Evolutionary conservation across 2,329 filamentous ascomycete genomes (phyloP), one percentile per base, ranked within the genome.

Genomic region (Escovopsis sp.): DNA sequence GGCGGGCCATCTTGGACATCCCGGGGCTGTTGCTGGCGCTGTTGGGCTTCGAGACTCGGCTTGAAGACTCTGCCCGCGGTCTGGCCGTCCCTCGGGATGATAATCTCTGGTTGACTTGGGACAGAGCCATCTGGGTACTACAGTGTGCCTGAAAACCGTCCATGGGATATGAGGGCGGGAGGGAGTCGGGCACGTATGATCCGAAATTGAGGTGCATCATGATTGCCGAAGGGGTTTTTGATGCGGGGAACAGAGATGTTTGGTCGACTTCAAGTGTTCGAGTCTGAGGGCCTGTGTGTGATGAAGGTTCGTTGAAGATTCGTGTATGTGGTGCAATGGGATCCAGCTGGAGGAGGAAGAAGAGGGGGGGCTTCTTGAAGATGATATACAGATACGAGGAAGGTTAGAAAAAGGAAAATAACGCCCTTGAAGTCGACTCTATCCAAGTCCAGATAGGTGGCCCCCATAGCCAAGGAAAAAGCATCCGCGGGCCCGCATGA

Each of bases 21-120:
- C 73, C 66, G 12, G 78, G 79, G 53, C 79, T 83, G 56, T 72
- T 81, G 61, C 65, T 80, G 43, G 76, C 68, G 54, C 76, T 81
- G 43, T 60, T 69, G 12, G 76, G 73, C 54, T 83, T 83, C 37
- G 57, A 58, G 27, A 83, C 62, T 40, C 76, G 66, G 68, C 72
- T 75, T 39, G 60, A 57, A 40, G 57, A 60, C 45, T 57, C 61
- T 34, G 53, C 56, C 48, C 62, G 66, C 52, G 66, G 66, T 43
- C 65, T 61, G 43, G 60, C 65, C 8, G 66, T 65, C 17, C 60
- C 55, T 41, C 65, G 61, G 16, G 70, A 70, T n/a, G n/a, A n/a
- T 41, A 61, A 55, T 40, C 63, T 61, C 33, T 67, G 61, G 27
- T 60, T 52, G 19, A 61, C 53, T 38, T 66, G 63, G 26, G 63